A percentile compares a stretch with the other conserved stretches of the same genome.
phyloP scores from a whole-genome alignment of 257 asterid genomes.

The Plantago elongata region DNA sequence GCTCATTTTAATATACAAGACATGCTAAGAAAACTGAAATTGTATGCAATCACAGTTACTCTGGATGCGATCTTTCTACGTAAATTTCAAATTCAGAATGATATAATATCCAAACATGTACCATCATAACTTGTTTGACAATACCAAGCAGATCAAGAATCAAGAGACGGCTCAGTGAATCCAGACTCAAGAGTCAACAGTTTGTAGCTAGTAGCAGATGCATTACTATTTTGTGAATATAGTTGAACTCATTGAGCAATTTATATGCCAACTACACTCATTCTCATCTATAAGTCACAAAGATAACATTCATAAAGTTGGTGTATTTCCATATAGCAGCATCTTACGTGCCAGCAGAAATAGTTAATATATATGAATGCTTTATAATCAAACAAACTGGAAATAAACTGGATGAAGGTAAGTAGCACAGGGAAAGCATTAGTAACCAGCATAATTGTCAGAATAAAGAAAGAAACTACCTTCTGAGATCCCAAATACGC shows the following conservation, averaged over 20 bases:
- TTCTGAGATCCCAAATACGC: constrained; percentile 94
- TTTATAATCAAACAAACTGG: constrained; percentile 9
- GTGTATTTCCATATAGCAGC: constrained; percentile 7
- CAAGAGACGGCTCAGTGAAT: too few relatives aligned
- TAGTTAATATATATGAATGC: too few relatives aligned
- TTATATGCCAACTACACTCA: constrained; percentile 6
- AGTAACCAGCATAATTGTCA: background rate
- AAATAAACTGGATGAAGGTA: background rate
- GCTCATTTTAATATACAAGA: too few relatives aligned
- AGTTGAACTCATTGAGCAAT: background rate
- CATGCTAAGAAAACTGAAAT: too few relatives aligned
- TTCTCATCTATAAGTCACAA: background rate
- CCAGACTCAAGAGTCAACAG: too few relatives aligned
- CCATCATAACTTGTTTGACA: too few relatives aligned
- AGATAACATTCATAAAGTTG: constrained; percentile 1
- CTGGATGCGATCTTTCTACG: too few relatives aligned
- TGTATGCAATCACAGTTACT: too few relatives aligned
- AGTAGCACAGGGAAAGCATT: background rate
- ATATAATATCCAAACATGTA: too few relatives aligned
- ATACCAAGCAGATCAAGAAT: too few relatives aligned
- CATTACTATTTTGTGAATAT: background rate
- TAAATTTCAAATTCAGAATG: too few relatives aligned
- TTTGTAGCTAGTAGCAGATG: background rate
- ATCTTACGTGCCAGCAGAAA: background rate
- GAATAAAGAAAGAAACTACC: constrained; percentile 30